Percentiles rank a stretch among this genome's conserved stretches.
Evolutionary conservation across 2,329 filamentous ascomycete species (phyloP).

Genomic region (Colletotrichum simmondsii): DNA sequence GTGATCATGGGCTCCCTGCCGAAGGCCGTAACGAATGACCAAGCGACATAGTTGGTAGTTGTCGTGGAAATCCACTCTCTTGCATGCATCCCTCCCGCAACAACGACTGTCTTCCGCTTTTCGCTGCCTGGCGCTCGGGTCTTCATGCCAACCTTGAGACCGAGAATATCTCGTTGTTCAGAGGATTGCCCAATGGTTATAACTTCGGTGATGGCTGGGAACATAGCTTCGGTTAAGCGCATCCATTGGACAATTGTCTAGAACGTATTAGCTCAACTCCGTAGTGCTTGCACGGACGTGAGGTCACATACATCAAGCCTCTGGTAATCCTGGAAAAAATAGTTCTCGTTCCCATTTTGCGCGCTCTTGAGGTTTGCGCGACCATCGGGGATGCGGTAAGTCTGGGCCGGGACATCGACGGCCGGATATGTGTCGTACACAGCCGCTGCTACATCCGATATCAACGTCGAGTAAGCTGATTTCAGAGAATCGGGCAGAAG

Average conservation of each 20-base stretch:
- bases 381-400: conserved; percentile 37
- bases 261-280: conserved; percentile 32
- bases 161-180: conserved; percentile 88
- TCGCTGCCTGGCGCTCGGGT: conserved; percentile 48
- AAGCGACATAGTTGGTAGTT: conserved; percentile 91
- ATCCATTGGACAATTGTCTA: conserved; percentile 85
- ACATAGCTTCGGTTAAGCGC: conserved; percentile 88
- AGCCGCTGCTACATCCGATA: conserved; percentile 82
- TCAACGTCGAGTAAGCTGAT: conserved; percentile 77
- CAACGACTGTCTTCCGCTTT: conserved; percentile 76
- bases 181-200: conserved; percentile 85
- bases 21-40: conserved; percentile 86
- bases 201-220: conserved; percentile 80
- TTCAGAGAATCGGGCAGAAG: conserved; percentile 82
- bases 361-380: conserved; percentile 43
- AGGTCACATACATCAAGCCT: conserved; percentile 70
- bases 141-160: conserved; percentile 77
- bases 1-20: conserved; percentile 78
- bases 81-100: conserved; percentile 90
- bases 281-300: conserved; percentile 46
- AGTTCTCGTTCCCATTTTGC: conserved; percentile 65
- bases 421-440: conserved; percentile 81
- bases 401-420: conserved; percentile 40
- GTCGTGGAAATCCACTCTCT: conserved; percentile 96
- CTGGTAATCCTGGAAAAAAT: conserved; percentile 95